Conservation (phyloP, 805 yeast species). For the Saccharomyces kudriavzevii region DNA sequence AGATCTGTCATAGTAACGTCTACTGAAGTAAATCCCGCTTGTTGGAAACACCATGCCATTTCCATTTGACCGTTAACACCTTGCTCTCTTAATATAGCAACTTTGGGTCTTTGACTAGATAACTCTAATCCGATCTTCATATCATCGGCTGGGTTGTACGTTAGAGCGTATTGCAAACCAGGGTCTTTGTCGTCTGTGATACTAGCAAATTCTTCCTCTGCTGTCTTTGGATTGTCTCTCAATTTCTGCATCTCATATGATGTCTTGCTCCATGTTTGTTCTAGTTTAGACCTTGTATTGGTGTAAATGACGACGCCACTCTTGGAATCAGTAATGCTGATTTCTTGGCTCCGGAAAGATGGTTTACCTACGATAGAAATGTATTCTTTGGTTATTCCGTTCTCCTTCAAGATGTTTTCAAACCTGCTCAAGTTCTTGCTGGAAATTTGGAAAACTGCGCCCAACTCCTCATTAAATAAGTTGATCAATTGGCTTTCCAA, state of each 20-base stretch:
- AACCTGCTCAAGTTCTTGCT: slow-evolving; percentile 48
- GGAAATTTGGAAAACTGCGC: slow-evolving; percentile 87
- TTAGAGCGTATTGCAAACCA: slow-evolving; percentile 74
- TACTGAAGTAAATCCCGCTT: slow-evolving; percentile 87
- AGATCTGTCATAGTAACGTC: slow-evolving; percentile 97
- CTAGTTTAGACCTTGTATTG: slow-evolving; percentile 60
- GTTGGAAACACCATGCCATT: slow-evolving; percentile 95
- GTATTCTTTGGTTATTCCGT: slow-evolving; percentile 49
- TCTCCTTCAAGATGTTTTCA: slow-evolving; percentile 41
- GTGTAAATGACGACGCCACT: slow-evolving; percentile 34
- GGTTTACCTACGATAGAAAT: slow-evolving; percentile 67
- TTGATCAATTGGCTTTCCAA: slow-evolving; percentile 41
- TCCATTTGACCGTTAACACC: slow-evolving; percentile 98
- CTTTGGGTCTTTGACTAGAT: slow-evolving; percentile 54
- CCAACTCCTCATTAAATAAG: slow-evolving; percentile 88
- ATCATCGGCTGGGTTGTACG: slow-evolving; percentile 54
- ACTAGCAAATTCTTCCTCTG: slow-evolving; percentile 73
- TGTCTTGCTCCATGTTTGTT: slow-evolving; percentile 78
- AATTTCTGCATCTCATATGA: slow-evolving; percentile 83
- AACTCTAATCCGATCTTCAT: slow-evolving; percentile 30
- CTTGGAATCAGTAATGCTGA: slow-evolving; percentile 43
- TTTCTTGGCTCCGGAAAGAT: slow-evolving; percentile 40
- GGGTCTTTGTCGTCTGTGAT: slow-evolving; percentile 80
- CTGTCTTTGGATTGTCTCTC: slow-evolving; percentile 89
- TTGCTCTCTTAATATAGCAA: slow-evolving; percentile 94